phyloP scores from a whole-genome alignment of 371 early-diverging fungal species.

The Dinochytrium kinnereticum region DNA sequence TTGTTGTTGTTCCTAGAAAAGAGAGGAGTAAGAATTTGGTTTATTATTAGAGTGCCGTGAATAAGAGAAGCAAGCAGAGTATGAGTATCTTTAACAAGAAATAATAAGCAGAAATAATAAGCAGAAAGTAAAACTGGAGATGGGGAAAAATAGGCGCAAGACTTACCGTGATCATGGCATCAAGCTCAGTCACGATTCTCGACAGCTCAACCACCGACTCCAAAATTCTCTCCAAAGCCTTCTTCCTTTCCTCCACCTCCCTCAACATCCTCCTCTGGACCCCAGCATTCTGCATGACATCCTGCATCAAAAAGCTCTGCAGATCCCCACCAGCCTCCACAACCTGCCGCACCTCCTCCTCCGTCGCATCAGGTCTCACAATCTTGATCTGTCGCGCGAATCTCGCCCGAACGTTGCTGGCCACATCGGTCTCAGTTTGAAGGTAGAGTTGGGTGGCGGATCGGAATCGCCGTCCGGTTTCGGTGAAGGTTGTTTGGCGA shows the following conservation, averaged over 20 bases:
- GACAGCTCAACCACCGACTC: slow-evolving; percentile 4
- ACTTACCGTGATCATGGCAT: slow-evolving; percentile 13
- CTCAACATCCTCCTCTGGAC: slow-evolving; percentile 10
- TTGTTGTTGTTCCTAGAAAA: not conserved
- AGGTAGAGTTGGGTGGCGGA: not conserved
- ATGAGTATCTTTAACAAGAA: no score
- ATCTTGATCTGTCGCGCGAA: slow-evolving; percentile 6
- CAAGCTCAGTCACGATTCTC: not conserved
- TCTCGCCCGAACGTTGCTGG: not conserved
- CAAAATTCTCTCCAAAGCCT: slow-evolving; percentile 3
- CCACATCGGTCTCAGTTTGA: not conserved
- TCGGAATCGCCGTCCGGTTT: slow-evolving; percentile 6
- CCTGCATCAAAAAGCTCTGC: not conserved
- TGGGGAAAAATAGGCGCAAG: not conserved
- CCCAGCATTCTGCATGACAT: not conserved
- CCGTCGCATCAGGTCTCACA: slow-evolving; percentile 1
- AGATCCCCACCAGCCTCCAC: slow-evolving; percentile 1
- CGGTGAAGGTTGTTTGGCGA: not conserved
- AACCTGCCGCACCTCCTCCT: not conserved
- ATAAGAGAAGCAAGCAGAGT: no score
- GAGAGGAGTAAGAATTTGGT: no score
- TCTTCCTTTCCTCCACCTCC: slow-evolving; percentile 8
- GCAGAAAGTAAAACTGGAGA: not conserved
- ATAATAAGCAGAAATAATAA: no score
- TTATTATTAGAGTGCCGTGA: no score